These are phyloP conservation scores for Globisporangium abappressorium DNA, from an alignment of 352 stramenopile species.

Conservation along the genomic window DNA sequence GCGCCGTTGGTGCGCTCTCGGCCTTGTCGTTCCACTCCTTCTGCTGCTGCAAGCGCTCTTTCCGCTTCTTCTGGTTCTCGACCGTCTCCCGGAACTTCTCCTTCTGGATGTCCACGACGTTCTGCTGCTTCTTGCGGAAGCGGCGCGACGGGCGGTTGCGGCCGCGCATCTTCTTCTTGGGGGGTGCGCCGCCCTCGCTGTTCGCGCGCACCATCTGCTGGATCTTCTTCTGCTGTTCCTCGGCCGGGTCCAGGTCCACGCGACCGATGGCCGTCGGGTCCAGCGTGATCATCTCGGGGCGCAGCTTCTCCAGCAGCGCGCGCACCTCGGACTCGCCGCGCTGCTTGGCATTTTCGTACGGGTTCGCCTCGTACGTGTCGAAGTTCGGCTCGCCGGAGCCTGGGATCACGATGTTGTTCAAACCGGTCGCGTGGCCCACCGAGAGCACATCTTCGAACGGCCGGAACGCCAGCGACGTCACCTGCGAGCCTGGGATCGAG, in stretches of 20 bases:
- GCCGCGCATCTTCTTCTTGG: slow-evolving; percentile 97
- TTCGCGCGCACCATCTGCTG: slow-evolving; percentile 74
- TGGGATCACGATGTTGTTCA: slow-evolving; percentile 91
- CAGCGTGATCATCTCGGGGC: slow-evolving; percentile 97
- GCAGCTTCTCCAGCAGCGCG: slow-evolving; percentile 97
- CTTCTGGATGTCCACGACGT: slow-evolving; percentile 96
- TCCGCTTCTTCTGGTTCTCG: slow-evolving; percentile 69
- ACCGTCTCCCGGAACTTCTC: slow-evolving; percentile 88
- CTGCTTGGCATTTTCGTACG: slow-evolving; percentile 96
- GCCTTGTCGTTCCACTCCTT: slow-evolving; percentile 79
- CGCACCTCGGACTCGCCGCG: slow-evolving; percentile 95
- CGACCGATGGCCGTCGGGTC: slow-evolving; percentile 92
- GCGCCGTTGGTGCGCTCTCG: slow-evolving; percentile 65
- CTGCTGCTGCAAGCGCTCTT: slow-evolving; percentile 71
- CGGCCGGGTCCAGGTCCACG: slow-evolving; percentile 89
- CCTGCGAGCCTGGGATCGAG: slow-evolving; percentile 73
- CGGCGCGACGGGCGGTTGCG: slow-evolving; percentile 96
- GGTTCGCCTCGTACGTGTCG: slow-evolving; percentile 98
- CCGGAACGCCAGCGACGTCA: slow-evolving; percentile 93
- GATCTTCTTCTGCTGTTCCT: slow-evolving; percentile 84
- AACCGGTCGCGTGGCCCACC: slow-evolving; percentile 90
- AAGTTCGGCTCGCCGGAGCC: slow-evolving; percentile 97
- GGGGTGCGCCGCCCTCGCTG: slow-evolving; percentile 52
- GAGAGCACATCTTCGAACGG: slow-evolving; percentile 98
- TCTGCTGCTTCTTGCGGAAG: slow-evolving; percentile 96